Percentiles rank a stretch among this genome's conserved stretches.
Evolutionary conservation across 83 land plant species (phyloP).

Genomic region (Isoetes engelmannii): DNA sequence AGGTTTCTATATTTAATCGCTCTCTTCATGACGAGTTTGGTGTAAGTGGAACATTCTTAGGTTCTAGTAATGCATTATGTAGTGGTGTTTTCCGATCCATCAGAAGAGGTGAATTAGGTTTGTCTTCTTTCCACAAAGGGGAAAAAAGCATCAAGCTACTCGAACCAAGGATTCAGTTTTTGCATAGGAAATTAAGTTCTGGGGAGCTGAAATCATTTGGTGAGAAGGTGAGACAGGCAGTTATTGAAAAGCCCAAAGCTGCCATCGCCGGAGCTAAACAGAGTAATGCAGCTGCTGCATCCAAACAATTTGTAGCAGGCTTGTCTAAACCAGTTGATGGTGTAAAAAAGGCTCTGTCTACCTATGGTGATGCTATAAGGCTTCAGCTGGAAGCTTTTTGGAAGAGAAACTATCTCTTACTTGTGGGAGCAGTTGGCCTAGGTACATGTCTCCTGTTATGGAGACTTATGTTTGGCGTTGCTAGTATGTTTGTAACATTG

Average conservation of each 20-base stretch:
- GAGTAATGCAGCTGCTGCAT: not conserved
- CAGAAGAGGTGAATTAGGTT: no score
- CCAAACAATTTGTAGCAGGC: not conserved
- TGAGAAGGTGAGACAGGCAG: slow-evolving; percentile 11
- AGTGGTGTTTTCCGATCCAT: no score
- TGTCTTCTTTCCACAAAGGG: no score
- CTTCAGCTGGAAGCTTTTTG: slow-evolving; percentile 87
- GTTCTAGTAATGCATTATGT: no score
- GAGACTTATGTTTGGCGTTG: slow-evolving; percentile 90
- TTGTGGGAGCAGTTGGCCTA: slow-evolving; percentile 66
- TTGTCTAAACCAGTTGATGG: slow-evolving; percentile 34
- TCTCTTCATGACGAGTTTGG: no score
- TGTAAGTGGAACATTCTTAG: no score
- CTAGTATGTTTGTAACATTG: slow-evolving; percentile 62
- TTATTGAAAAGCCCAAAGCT: slow-evolving; percentile 7
- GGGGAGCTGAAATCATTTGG: no score
- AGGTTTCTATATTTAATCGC: no score
- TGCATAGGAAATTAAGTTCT: no score
- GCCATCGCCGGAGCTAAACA: not conserved
- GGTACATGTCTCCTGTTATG: slow-evolving; percentile 57
- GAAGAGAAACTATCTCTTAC: slow-evolving; percentile 60
- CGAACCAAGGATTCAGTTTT: not conserved
- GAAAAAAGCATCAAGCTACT: not conserved
- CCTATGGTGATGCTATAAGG: slow-evolving; percentile 64
- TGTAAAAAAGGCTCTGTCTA: slow-evolving; percentile 21